Percentiles rank a stretch among this genome's conserved stretches.
Evolutionary conservation across 306 rosid species (phyloP).

Genomic region (Rubus parviflorus): DNA sequence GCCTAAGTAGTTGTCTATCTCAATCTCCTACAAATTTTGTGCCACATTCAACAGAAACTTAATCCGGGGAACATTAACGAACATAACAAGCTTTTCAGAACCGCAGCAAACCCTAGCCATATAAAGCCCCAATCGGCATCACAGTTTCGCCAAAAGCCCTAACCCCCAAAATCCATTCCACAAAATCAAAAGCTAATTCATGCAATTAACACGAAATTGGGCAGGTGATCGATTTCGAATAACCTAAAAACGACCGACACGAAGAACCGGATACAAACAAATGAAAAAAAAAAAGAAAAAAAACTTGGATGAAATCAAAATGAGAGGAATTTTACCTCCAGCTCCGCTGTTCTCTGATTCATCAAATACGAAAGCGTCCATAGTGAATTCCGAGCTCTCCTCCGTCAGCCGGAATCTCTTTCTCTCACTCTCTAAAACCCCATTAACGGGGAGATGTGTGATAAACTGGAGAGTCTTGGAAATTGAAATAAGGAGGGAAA

Average conservation of each 20-base stretch:
- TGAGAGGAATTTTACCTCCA: slow-evolving; percentile 37
- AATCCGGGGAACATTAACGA: neutral
- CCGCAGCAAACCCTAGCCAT: slow-evolving; percentile 2
- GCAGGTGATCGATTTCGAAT: neutral
- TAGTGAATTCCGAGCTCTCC: slow-evolving; percentile 16
- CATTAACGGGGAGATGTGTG: slow-evolving; percentile 4
- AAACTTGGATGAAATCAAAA: neutral
- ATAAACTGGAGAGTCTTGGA: neutral
- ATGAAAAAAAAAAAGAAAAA: neutral
- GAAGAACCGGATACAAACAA: neutral
- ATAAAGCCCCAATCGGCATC: slow-evolving; percentile 10
- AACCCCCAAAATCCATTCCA: neutral
- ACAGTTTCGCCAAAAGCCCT: slow-evolving; percentile 18
- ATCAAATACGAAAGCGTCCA: slow-evolving; percentile 46
- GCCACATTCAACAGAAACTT: neutral
- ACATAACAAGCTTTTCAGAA: neutral
- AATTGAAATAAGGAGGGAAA: slow-evolving; percentile 33
- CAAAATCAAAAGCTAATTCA: neutral
- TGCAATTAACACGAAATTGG: neutral
- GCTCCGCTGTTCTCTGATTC: slow-evolving; percentile 26
- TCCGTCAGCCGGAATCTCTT: slow-evolving; percentile 20
- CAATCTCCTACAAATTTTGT: neutral
- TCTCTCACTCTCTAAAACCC: neutral
- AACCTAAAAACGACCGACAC: neutral
- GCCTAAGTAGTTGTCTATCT: neutral